Conservation (phyloP, 371 early-diverging fungal species). For the Quaeritorhiza haematococci region DNA sequence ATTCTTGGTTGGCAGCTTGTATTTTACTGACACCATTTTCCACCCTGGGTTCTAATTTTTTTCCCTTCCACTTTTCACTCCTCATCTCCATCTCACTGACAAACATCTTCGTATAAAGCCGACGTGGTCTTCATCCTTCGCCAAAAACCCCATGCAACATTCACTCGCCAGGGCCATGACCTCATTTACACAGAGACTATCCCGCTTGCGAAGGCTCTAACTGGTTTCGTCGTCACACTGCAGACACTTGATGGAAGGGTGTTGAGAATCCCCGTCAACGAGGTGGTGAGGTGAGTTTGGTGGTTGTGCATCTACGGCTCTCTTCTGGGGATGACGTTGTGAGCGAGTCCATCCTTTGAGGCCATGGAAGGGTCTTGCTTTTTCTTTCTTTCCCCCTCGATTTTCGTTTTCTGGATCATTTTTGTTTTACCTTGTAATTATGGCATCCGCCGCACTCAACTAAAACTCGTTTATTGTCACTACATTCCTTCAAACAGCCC, state of each 20-base stretch:
- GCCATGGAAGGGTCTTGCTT: too few species aligned
- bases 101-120: too few species aligned
- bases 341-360: too few species aligned
- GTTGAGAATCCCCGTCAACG: constrained; percentile 43
- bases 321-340: background rate
- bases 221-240: constrained; percentile 33
- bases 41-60: background rate
- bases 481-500: constrained; percentile 25
- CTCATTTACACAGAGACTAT: constrained; percentile 30
- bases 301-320: background rate
- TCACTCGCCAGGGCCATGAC: constrained; percentile 43
- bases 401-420: too few species aligned
- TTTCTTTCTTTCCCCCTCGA: too few species aligned
- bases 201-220: constrained; percentile 41
- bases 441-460: background rate
- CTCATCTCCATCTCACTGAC: too few species aligned
- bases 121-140: constrained; percentile 49
- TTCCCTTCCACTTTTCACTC: background rate
- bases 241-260: constrained; percentile 40
- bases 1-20: background rate
- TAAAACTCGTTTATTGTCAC: too few species aligned
- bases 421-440: background rate
- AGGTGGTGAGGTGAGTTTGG: constrained; percentile 34
- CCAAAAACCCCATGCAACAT: constrained; percentile 38
- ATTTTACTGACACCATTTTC: background rate